Evolutionary conservation across 2,329 filamentous ascomycete species (phyloP).

Genomic region (Scortechinia acanthostroma): DNA sequence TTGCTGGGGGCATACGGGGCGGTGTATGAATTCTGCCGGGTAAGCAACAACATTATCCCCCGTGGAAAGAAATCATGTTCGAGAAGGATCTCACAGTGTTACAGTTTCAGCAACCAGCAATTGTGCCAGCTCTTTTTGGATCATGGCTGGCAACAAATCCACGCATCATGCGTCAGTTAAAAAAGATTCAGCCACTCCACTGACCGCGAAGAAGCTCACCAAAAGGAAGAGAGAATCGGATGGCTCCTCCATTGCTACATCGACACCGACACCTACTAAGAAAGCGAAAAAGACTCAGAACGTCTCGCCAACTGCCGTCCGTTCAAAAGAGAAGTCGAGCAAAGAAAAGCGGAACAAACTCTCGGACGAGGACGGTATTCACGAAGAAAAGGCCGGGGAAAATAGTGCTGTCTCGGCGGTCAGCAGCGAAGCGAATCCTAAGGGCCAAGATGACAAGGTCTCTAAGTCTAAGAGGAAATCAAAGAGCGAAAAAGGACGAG

Average conservation of each 20-base stretch:
- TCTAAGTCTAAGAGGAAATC: background rate
- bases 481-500: background rate
- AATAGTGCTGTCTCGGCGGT: conserved; percentile 12
- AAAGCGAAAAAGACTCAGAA: conserved; percentile 16
- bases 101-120: too few relatives aligned
- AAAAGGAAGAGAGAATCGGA: background rate
- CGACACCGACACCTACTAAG: background rate
- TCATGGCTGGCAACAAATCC: background rate
- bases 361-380: conserved; percentile 7
- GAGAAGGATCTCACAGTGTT: too few relatives aligned
- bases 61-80: background rate
- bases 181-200: background rate
- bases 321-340: background rate
- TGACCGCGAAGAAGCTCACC: background rate
- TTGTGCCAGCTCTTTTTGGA: too few relatives aligned
- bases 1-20: background rate
- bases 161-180: background rate
- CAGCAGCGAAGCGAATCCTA: background rate
- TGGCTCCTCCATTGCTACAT: background rate
- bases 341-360: background rate
- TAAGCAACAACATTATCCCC: background rate
- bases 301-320: background rate
- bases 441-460: background rate
- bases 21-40: background rate
- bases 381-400: conserved; percentile 13